These are phyloP conservation scores for Fraxinus greggii DNA, from an alignment of 305 asterid species.

Conservation along the genomic window DNA sequence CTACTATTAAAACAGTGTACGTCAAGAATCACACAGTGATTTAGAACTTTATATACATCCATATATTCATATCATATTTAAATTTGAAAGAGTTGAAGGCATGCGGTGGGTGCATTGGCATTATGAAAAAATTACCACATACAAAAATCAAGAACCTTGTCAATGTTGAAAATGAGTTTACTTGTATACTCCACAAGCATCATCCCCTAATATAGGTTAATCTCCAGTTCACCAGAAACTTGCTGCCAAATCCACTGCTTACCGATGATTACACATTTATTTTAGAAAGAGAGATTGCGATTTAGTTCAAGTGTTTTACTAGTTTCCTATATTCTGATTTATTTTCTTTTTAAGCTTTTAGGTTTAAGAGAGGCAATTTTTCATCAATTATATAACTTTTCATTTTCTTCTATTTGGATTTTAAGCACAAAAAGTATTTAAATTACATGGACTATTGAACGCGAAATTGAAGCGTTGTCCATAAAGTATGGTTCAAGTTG, in stretches of 20 bases:
- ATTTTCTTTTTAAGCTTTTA: not conserved
- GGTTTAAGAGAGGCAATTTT: not conserved
- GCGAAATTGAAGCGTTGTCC: not conserved
- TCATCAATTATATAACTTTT: not conserved
- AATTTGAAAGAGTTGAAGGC: not conserved
- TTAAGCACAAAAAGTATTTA: not conserved
- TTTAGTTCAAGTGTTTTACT: not conserved
- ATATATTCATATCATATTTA: not conserved
- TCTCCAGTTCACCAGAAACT: not conserved
- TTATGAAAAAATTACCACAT: not conserved
- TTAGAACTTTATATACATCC: not conserved
- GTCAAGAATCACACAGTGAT: not conserved
- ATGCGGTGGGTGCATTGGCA: not conserved
- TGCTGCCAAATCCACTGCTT: not conserved
- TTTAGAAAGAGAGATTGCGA: not conserved
- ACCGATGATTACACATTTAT: not conserved
- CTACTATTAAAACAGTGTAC: not conserved
- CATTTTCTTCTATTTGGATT: not conserved
- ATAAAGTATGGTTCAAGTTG: not conserved
- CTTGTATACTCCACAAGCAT: not conserved
- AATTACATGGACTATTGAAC: not conserved
- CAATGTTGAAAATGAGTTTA: not conserved
- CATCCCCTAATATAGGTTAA: not conserved
- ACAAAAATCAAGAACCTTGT: not conserved
- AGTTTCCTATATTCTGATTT: not conserved